These are phyloP conservation scores for Thinopyrum elongatum DNA, from an alignment of 176 grass and related monocot species.

Conservation along the genomic window DNA sequence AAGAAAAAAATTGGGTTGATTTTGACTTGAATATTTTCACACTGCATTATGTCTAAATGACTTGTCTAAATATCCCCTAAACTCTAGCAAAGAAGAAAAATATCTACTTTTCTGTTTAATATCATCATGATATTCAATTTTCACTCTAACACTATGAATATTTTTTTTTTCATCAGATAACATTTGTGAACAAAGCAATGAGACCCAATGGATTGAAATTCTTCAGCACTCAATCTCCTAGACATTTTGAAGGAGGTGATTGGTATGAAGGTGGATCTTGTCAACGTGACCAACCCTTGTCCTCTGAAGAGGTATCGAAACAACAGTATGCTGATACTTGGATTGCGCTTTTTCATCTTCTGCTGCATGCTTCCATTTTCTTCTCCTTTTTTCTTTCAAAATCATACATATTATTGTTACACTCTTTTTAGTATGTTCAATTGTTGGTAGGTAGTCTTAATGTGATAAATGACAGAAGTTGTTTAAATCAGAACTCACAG, in stretches of 20 bases:
- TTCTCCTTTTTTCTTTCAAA: not conserved
- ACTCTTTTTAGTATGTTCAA: not conserved
- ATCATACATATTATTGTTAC: not conserved
- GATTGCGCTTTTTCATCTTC: not conserved
- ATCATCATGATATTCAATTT: not conserved
- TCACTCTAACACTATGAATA: slow-evolving; percentile 1
- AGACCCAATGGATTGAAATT: slow-evolving; percentile 47
- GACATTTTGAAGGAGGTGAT: slow-evolving; percentile 95
- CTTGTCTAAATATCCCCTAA: not conserved
- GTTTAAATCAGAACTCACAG: not conserved
- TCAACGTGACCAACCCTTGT: slow-evolving; percentile 49
- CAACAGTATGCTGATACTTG: not conserved
- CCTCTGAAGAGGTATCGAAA: slow-evolving; percentile 46
- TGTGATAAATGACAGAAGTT: not conserved
- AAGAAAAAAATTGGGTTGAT: not conserved
- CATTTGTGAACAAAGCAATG: slow-evolving; percentile 45
- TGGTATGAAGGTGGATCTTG: slow-evolving; percentile 88
- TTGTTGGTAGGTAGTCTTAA: not conserved
- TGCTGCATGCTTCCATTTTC: not conserved
- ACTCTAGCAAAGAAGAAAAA: slow-evolving; percentile 2
- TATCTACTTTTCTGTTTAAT: not conserved
- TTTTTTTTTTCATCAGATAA: slow-evolving; percentile 41
- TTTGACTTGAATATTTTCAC: not conserved
- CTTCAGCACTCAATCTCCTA: slow-evolving; percentile 85
- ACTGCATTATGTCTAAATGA: not conserved